Evolutionary conservation across 768 basidiomycete species (phyloP).

Genomic region (Suillus weaverae): DNA sequence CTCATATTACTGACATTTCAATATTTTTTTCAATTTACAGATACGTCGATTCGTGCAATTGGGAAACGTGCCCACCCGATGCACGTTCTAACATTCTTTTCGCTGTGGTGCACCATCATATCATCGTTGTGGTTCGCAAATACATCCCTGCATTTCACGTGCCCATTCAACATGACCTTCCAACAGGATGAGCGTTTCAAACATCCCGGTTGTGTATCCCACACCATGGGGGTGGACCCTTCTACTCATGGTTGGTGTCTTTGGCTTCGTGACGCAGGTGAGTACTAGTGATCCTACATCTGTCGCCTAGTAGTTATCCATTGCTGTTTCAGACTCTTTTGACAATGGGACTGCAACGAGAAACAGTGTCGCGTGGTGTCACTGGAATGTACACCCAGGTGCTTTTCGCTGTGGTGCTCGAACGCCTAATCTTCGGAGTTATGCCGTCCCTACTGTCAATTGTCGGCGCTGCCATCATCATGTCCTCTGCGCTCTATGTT

Average conservation of each 20-base stretch:
- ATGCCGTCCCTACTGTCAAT: background rate
- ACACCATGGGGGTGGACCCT: conserved; percentile 17
- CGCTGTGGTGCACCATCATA: conserved; percentile 49
- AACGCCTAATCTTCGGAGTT: background rate
- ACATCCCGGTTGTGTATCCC: conserved; percentile 15
- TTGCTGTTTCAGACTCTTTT: background rate
- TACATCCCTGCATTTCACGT: background rate
- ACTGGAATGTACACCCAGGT: background rate
- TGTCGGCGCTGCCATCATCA: background rate
- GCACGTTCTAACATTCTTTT: conserved; percentile 70
- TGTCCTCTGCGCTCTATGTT: background rate
- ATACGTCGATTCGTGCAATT: conserved; percentile 59
- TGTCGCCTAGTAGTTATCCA: background rate
- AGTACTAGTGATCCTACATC: background rate
- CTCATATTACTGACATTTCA: background rate
- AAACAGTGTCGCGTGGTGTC: background rate
- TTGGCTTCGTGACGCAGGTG: conserved; percentile 20
- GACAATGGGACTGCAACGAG: background rate
- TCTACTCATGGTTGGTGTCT: conserved; percentile 12
- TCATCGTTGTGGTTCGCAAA: background rate
- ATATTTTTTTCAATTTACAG: conserved; percentile 25
- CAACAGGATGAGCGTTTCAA: conserved; percentile 12
- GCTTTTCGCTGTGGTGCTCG: background rate
- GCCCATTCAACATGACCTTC: background rate
- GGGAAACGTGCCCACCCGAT: conserved; percentile 75